Conservation (phyloP, 805 yeast species). For the Komagataella ulmi region DNA sequence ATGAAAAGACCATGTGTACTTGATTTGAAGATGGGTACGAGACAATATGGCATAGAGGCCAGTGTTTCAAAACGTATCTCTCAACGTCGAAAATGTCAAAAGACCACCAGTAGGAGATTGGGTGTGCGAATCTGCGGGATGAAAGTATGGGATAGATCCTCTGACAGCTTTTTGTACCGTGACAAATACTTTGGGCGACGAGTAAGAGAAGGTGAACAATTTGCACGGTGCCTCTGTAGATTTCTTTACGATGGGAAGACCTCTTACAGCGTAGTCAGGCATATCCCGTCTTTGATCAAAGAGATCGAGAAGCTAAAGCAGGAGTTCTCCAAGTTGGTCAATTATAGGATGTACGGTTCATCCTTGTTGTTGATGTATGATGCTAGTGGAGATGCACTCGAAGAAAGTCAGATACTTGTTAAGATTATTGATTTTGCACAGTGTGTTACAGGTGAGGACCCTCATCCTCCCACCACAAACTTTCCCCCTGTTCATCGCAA, state of each 20-base stretch:
- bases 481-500: slow-evolving; percentile 64
- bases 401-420: slow-evolving; percentile 23
- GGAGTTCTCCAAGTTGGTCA: slow-evolving; percentile 42
- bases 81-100: slow-evolving; percentile 68
- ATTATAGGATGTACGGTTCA: slow-evolving; percentile 87
- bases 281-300: slow-evolving; percentile 53
- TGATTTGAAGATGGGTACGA: slow-evolving; percentile 95
- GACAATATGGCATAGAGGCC: slow-evolving; percentile 97
- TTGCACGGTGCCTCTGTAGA: slow-evolving; percentile 59
- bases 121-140: slow-evolving; percentile 95
- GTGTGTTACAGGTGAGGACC: slow-evolving; percentile 59
- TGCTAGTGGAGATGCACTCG: slow-evolving; percentile 24
- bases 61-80: slow-evolving; percentile 54
- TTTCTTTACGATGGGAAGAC: slow-evolving; percentile 69
- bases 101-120: slow-evolving; percentile 66
- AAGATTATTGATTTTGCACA: slow-evolving; percentile 93
- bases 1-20: slow-evolving; percentile 81
- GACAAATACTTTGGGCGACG: slow-evolving; percentile 91
- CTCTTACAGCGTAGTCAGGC: slow-evolving; percentile 42
- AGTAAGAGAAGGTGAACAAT: slow-evolving; percentile 58
- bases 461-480: slow-evolving; percentile 25
- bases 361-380: slow-evolving; percentile 85
- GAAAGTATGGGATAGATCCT: slow-evolving; percentile 58
- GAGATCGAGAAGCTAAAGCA: slow-evolving; percentile 44
- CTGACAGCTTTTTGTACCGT: slow-evolving; percentile 40